Conservation (phyloP, 2,329 filamentous ascomycete species). For the Fonsecaea nubica region DNA sequence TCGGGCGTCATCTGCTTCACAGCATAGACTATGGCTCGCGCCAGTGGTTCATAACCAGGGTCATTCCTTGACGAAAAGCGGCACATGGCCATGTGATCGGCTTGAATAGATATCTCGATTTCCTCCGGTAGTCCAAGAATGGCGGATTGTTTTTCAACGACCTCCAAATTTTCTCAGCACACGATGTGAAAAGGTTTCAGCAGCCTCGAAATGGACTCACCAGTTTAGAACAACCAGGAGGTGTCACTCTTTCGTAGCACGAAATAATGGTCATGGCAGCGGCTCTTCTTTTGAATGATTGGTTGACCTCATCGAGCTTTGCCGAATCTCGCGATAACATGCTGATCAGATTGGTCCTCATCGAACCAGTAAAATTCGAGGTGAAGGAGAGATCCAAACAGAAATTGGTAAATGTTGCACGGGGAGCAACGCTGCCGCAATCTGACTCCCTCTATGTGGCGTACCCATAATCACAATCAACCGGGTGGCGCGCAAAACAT, state of each 20-base stretch:
- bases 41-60: conserved; percentile 19
- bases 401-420: conserved; percentile 8
- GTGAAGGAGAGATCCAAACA: background rate
- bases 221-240: conserved; percentile 23
- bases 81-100: conserved; percentile 31
- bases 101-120: conserved; percentile 24
- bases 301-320: conserved; percentile 26
- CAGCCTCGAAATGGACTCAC: conserved; percentile 17
- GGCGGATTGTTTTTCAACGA: background rate
- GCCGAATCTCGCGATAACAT: conserved; percentile 25
- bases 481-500: conserved; percentile 18
- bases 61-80: conserved; percentile 28
- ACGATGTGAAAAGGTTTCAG: background rate
- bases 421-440: conserved; percentile 22
- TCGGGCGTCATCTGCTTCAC: conserved; percentile 18
- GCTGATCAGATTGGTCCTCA: background rate
- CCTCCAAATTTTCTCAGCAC: background rate
- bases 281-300: conserved; percentile 25
- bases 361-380: background rate
- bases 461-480: conserved; percentile 30
- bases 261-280: conserved; percentile 23
- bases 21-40: conserved; percentile 18
- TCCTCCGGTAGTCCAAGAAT: conserved; percentile 14
- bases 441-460: conserved; percentile 29
- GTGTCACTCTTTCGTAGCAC: conserved; percentile 32